Percentiles rank a stretch among this genome's conserved stretches.
These are phyloP conservation scores for Lunasporangiospora selenospora DNA, from an alignment of 192 early-diverging fungal genomes.

Conservation along the genomic window DNA sequence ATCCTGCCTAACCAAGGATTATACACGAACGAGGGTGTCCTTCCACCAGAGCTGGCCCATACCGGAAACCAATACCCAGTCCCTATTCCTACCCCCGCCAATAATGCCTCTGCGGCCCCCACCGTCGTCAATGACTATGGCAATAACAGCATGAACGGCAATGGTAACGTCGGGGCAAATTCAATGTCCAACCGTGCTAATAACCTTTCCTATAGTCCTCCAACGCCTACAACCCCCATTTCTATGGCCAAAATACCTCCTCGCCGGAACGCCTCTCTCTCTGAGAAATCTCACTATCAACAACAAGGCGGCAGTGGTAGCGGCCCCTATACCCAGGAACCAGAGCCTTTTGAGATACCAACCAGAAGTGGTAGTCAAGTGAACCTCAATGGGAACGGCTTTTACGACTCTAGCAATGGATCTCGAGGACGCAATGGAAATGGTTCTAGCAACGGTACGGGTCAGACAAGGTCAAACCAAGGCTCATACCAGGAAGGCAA, in stretches of 20 bases:
- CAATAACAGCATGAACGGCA: neutral
- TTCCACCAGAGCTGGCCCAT: conserved; percentile 10
- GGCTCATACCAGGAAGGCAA: neutral
- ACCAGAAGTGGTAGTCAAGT: neutral
- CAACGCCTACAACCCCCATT: neutral
- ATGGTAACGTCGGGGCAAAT: neutral
- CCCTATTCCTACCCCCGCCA: neutral
- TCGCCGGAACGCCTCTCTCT: conserved; percentile 27
- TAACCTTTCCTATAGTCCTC: neutral
- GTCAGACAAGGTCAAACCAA: neutral
- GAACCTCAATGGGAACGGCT: too few relatives aligned
- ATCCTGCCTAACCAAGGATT: conserved; percentile 43
- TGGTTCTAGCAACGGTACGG: conserved; percentile 5
- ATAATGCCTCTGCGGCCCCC: neutral
- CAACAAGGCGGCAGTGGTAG: neutral
- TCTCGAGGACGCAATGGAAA: conserved; percentile 10
- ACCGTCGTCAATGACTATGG: neutral
- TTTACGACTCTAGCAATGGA: conserved; percentile 6
- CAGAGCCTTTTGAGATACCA: conserved; percentile 7
- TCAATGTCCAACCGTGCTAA: neutral
- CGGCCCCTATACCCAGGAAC: neutral
- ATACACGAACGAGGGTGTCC: conserved; percentile 35
- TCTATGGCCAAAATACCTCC: conserved; percentile 1
- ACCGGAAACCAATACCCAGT: neutral
- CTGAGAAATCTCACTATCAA: conserved; percentile 21